phyloP scores from a whole-genome alignment of 108 stramenopile species.

The Pseudonitzschia multistriata region DNA sequence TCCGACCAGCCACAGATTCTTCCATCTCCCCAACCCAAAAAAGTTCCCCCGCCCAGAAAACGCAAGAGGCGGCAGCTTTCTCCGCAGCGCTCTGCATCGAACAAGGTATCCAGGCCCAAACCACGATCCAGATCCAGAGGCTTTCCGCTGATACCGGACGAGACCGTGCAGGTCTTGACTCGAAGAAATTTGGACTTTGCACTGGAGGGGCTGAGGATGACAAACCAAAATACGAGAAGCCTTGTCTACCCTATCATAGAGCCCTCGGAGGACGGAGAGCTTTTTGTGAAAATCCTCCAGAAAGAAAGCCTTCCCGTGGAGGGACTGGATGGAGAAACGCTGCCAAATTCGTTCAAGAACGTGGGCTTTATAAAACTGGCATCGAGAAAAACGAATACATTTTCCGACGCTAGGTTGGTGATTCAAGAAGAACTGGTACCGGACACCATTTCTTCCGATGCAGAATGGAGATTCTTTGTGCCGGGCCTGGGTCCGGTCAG shows the following conservation, averaged over 20 bases:
- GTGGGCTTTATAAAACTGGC: slow-evolving; percentile 70
- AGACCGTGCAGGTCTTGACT: slow-evolving; percentile 5
- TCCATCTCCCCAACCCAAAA: slow-evolving; percentile 18
- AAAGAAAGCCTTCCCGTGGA: slow-evolving; percentile 3
- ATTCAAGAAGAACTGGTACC: slow-evolving; percentile 63
- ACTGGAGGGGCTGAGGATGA: slow-evolving; percentile 9
- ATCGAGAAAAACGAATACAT: slow-evolving; percentile 57
- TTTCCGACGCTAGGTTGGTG: slow-evolving; percentile 50
- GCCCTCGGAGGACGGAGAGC: slow-evolving; percentile 13
- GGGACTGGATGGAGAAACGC: not conserved
- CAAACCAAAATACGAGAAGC: not conserved
- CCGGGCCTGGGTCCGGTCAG: slow-evolving; percentile 77
- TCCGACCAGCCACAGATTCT: slow-evolving; percentile 36
- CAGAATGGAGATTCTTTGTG: slow-evolving; percentile 69
- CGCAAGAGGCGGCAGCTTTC: not conserved
- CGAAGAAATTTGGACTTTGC: slow-evolving; percentile 14
- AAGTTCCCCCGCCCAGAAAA: slow-evolving; percentile 6
- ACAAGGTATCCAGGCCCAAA: not conserved
- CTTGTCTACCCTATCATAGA: slow-evolving; percentile 14
- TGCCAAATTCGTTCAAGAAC: slow-evolving; percentile 16
- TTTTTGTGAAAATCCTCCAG: slow-evolving; percentile 28
- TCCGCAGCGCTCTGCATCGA: not conserved
- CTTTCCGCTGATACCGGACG: not conserved
- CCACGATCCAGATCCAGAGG: slow-evolving; percentile 2
- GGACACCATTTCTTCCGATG: slow-evolving; percentile 32